Evolutionary conservation across 768 basidiomycete genomes (phyloP).

Genomic region (Mrakia frigida): DNA sequence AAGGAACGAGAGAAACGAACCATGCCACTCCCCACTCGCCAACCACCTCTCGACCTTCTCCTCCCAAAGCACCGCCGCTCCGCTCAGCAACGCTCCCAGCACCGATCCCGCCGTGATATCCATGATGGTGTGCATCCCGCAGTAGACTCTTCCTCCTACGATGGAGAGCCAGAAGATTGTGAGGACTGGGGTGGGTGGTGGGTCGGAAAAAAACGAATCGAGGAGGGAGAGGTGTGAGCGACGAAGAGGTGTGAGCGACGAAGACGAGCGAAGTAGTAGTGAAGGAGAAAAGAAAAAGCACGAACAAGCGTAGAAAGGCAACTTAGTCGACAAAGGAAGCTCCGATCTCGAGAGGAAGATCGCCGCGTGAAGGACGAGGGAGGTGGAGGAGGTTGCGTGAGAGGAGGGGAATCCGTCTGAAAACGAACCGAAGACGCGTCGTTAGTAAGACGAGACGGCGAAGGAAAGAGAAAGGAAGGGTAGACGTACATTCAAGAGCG

Average conservation of each 20-base stretch:
- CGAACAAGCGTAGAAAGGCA: not conserved
- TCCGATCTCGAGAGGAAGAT: conserved; percentile 21
- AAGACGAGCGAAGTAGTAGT: no score
- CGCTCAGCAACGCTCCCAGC: conserved; percentile 15
- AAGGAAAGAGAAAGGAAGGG: conserved; percentile 40
- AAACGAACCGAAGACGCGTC: conserved; percentile 61
- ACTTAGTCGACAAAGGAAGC: not conserved
- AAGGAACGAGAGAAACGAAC: conserved; percentile 35
- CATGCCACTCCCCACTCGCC: conserved; percentile 39
- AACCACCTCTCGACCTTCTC: conserved; percentile 48
- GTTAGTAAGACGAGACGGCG: conserved; percentile 34
- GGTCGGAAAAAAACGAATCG: not conserved
- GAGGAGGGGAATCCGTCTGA: conserved; percentile 93
- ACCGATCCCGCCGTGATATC: conserved; percentile 41
- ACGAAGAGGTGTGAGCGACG: not conserved
- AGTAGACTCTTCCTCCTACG: conserved; percentile 63
- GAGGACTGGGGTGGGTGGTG: conserved; percentile 28
- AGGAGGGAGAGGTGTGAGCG: not conserved
- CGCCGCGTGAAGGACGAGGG: conserved; percentile 75
- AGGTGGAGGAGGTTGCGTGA: conserved; percentile 80
- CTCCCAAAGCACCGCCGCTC: conserved; percentile 36
- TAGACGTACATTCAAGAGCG: conserved; percentile 29
- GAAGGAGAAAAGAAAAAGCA: not conserved
- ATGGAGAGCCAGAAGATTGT: conserved; percentile 45
- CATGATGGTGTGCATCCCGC: conserved; percentile 76